These are phyloP conservation scores for Veloporphyrellus conicus DNA, from an alignment of 1,284 basidiomycete species.

Conservation along the genomic window DNA sequence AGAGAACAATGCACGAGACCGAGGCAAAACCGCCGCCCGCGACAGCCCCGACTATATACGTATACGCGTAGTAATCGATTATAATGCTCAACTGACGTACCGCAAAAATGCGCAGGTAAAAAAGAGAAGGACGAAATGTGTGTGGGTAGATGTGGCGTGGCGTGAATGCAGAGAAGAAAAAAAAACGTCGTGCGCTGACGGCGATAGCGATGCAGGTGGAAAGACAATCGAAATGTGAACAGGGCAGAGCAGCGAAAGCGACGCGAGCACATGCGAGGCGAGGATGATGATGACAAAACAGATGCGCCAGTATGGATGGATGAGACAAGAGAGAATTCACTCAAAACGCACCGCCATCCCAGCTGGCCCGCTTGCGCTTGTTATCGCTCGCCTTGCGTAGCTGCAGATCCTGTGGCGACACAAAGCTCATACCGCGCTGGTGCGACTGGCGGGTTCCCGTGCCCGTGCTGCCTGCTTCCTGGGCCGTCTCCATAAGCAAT, in stretches of 20 bases:
- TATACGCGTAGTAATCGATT: conserved; percentile 24
- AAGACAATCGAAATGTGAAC: conserved; percentile 9
- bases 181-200: background rate
- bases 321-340: no score
- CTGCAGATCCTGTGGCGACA: conserved; percentile 65
- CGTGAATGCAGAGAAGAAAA: conserved; percentile 15
- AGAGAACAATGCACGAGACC: background rate
- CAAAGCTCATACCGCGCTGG: conserved; percentile 60
- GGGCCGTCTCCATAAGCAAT: conserved; percentile 20
- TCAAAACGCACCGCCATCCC: conserved; percentile 54
- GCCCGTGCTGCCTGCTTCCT: conserved; percentile 8
- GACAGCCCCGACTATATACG: conserved; percentile 26
- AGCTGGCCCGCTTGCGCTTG: conserved; percentile 71
- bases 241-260: conserved; percentile 7
- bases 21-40: conserved; percentile 15
- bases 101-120: conserved; percentile 4
- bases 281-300: no score
- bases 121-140: conserved; percentile 5
- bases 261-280: background rate
- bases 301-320: no score
- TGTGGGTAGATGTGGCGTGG: conserved; percentile 7
- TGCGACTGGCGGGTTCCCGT: conserved; percentile 30
- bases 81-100: conserved; percentile 29
- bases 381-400: conserved; percentile 50
- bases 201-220: conserved; percentile 24